A percentile compares a stretch with the other conserved stretches of the same genome.
Conservation (phyloP, 257 asterid species). For the Scutellaria baicalensis region DNA sequence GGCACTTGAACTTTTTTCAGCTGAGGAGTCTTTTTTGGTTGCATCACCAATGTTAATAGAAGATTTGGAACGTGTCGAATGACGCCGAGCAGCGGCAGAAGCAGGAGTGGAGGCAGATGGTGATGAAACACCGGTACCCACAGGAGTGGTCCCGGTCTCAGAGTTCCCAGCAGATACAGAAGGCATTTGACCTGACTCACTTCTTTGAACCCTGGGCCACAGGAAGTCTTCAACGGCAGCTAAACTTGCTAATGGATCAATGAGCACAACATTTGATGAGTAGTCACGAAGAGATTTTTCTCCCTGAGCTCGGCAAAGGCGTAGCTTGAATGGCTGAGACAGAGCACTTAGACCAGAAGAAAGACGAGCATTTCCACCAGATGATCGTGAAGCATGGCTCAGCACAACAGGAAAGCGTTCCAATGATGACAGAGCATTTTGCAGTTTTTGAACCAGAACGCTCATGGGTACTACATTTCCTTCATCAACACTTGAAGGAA, state of each 20-base stretch:
- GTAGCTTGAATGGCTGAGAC: slow-evolving; percentile 87
- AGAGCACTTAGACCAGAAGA: slow-evolving; percentile 92
- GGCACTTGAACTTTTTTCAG: slow-evolving; percentile 52
- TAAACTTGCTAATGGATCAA: slow-evolving; percentile 93
- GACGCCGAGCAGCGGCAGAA: slow-evolving; percentile 56
- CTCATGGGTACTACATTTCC: slow-evolving; percentile 60
- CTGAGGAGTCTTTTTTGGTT: slow-evolving; percentile 48
- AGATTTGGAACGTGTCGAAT: slow-evolving; percentile 70
- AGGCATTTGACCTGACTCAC: slow-evolving; percentile 68
- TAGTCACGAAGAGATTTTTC: slow-evolving; percentile 96
- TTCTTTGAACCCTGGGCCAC: slow-evolving; percentile 85
- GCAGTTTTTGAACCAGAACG: slow-evolving; percentile 83
- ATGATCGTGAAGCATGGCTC: slow-evolving; percentile 76
- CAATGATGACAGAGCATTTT: slow-evolving; percentile 80
- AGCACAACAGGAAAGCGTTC: slow-evolving; percentile 95
- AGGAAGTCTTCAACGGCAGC: slow-evolving; percentile 94
- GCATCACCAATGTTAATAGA: slow-evolving; percentile 54
- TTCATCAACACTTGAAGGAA: slow-evolving; percentile 46
- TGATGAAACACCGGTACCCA: slow-evolving; percentile 41
- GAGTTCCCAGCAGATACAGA: slow-evolving; percentile 53
- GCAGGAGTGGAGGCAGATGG: slow-evolving; percentile 65
- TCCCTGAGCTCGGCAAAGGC: slow-evolving; percentile 94
- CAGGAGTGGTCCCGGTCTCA: slow-evolving; percentile 48
- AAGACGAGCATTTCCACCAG: slow-evolving; percentile 73
- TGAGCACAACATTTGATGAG: slow-evolving; percentile 86